Percentiles rank a stretch among this genome's conserved stretches.
phyloP scores from a whole-genome alignment of 78 protist species.

The Polysphondylium violaceum region DNA sequence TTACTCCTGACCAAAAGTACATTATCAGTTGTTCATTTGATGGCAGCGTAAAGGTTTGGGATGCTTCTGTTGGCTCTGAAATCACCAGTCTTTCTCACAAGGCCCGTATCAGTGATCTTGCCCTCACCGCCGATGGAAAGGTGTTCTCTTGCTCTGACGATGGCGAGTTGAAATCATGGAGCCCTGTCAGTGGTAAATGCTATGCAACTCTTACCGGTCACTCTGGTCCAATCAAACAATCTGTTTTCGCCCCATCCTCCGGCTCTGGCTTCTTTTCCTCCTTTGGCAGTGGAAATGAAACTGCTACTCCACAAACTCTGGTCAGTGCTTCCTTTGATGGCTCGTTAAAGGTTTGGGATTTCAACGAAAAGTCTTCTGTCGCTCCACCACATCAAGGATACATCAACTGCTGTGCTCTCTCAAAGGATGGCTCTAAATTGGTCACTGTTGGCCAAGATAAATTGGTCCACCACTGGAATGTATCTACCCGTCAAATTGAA shows the following conservation, averaged over 20 bases:
- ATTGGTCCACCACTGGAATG: constrained; percentile 45
- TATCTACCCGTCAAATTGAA: background rate
- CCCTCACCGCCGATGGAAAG: background rate
- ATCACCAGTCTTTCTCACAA: constrained; percentile 56
- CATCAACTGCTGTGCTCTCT: constrained; percentile 29
- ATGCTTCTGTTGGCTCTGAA: constrained; percentile 68
- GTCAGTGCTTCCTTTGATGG: constrained; percentile 67
- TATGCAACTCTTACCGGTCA: constrained; percentile 76
- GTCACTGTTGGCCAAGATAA: constrained; percentile 46
- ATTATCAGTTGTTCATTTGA: constrained; percentile 68
- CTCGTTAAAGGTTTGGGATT: constrained; percentile 69
- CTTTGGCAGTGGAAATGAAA: background rate
- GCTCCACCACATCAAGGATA: background rate
- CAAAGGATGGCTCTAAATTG: constrained; percentile 32
- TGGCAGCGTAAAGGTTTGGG: constrained; percentile 82
- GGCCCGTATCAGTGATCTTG: constrained; percentile 61
- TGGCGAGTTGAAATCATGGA: constrained; percentile 62
- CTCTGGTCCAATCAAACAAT: constrained; percentile 40
- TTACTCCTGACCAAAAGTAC: constrained; percentile 17
- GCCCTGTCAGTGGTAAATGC: constrained; percentile 59
- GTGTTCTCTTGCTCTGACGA: constrained; percentile 78
- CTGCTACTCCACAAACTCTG: background rate
- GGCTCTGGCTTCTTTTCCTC: background rate
- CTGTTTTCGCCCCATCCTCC: constrained; percentile 16
- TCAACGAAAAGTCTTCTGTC: background rate